These are phyloP conservation scores for Eimeria necatrix DNA, from an alignment of 169 alveolate species.

Conservation along the genomic window DNA sequence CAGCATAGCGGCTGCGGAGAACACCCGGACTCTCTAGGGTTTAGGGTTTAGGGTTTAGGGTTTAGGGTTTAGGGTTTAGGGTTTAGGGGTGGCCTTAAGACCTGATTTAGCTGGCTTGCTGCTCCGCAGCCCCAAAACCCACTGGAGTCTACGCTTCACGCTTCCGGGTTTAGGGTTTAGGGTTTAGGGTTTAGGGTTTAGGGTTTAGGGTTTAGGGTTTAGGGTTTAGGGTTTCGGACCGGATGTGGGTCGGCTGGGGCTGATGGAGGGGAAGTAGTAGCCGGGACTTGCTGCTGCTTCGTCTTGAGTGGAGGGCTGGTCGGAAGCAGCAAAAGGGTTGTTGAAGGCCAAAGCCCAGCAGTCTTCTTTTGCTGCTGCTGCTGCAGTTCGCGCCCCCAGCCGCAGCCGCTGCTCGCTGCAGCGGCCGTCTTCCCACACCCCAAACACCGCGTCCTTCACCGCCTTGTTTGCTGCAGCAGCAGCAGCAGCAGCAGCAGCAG, in stretches of 20 bases:
- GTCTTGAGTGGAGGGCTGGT: constrained; percentile 30
- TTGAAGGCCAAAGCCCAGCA: constrained; percentile 69
- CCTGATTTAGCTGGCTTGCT: too few relatives aligned
- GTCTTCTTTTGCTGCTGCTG: constrained; percentile 5
- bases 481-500: too few relatives aligned
- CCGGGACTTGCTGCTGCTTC: background rate
- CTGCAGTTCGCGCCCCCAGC: background rate
- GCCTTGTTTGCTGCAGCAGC: constrained; percentile 59
- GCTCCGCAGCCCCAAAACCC: too few relatives aligned
- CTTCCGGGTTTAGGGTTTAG: too few relatives aligned
- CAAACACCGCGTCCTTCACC: constrained; percentile 25
- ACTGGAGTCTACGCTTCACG: too few relatives aligned
- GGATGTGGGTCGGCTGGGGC: constrained; percentile 26
- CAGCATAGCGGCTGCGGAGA: too few relatives aligned
- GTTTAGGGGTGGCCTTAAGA: too few relatives aligned
- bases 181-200: too few relatives aligned
- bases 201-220: too few relatives aligned
- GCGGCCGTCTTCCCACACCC: constrained; percentile 14
- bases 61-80: too few relatives aligned
- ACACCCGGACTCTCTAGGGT: too few relatives aligned
- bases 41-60: too few relatives aligned
- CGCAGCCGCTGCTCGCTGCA: constrained; percentile 42
- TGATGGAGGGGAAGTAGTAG: constrained; percentile 5
- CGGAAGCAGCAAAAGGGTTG: constrained; percentile 66
- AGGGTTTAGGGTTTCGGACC: background rate